Evolutionary conservation across 1,284 basidiomycete species (phyloP), one percentile per base, ranked within the genome.

Genomic region (Pseudozyma tsukubaensis): DNA sequence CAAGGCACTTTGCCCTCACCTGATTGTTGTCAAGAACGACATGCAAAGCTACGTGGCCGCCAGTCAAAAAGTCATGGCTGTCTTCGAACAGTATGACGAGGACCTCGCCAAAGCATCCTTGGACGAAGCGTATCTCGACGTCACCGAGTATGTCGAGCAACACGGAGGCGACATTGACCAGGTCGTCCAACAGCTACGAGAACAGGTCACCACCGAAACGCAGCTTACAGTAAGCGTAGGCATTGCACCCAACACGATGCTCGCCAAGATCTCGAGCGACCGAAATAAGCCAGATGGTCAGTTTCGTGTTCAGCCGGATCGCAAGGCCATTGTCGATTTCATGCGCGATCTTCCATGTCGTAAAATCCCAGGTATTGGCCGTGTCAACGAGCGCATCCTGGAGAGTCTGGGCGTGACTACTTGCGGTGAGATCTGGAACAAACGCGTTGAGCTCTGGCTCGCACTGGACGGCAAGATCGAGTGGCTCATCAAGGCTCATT

Each of bases 211-310:
- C 39, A 50, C 42, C 29, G 55, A 76, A 44, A 82, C 80, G 3
- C 89, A 89, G 49, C 85, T 99, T 55, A 98, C 96, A 4, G 94
- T 94, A 56, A 95, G 93, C 74, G 94, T 94, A 32, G 97, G 86
- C 13, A 80, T 86, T 50, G 85, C 85, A 10, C 81, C 85, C 19
- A 86, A 86, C 74, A 83, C 78, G 93, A 19, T 94, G 95, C 58
- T 76, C n/a, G 56, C 49, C 36, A 81, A 95, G 92, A 96, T 97
- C 57, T 94, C 92, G 82, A 96, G 94, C 43, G 94, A 97, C 84
- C 92, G 91, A 4, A 77, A 78, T 63, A 83, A 83, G 59, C 82
- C 82, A 0, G 71, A 83, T 56, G 82, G 82, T 12, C 80, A 83
- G 49, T 83, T 63, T 37, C 51, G 69, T 1, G 64, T 83, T 3